Evolutionary conservation across 2,329 filamentous ascomycete genomes (phyloP).

Genomic region (Zymoseptoria crescenta): DNA sequence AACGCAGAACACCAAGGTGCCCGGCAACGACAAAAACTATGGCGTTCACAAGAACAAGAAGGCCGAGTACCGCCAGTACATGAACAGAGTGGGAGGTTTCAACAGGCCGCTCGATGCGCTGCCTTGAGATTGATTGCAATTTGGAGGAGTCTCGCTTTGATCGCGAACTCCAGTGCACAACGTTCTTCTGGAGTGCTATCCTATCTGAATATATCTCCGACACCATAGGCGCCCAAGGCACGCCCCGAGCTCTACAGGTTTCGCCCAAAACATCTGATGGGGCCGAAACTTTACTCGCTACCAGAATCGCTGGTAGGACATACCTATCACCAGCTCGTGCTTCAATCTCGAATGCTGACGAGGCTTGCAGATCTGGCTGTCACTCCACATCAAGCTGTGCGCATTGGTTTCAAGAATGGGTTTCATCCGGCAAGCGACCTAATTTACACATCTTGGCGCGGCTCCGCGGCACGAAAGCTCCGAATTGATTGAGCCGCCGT

Average conservation of each 20-base stretch:
- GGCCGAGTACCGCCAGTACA: conserved; percentile 93
- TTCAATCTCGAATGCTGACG: neutral
- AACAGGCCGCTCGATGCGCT: conserved; percentile 52
- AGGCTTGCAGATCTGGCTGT: neutral
- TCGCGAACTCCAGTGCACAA: neutral
- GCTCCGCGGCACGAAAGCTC: neutral
- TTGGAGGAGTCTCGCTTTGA: neutral
- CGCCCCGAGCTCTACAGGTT: neutral
- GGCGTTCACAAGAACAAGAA: conserved; percentile 87
- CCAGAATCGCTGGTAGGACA: neutral
- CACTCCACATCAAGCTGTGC: neutral
- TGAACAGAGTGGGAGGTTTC: conserved; percentile 78
- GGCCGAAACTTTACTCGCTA: neutral
- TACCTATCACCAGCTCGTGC: neutral
- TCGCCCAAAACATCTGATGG: neutral
- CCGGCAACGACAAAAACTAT: conserved; percentile 72
- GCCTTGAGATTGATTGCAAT: neutral
- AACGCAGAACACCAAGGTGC: conserved; percentile 83
- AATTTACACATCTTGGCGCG: neutral
- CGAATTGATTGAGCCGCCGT: neutral
- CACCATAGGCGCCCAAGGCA: neutral
- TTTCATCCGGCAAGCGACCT: neutral
- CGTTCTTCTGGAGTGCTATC: neutral
- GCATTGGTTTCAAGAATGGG: neutral
- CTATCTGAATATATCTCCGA: neutral